These are phyloP conservation scores for Nyssa sinensis DNA, from an alignment of 148 eudicot genomes.

Conservation along the genomic window DNA sequence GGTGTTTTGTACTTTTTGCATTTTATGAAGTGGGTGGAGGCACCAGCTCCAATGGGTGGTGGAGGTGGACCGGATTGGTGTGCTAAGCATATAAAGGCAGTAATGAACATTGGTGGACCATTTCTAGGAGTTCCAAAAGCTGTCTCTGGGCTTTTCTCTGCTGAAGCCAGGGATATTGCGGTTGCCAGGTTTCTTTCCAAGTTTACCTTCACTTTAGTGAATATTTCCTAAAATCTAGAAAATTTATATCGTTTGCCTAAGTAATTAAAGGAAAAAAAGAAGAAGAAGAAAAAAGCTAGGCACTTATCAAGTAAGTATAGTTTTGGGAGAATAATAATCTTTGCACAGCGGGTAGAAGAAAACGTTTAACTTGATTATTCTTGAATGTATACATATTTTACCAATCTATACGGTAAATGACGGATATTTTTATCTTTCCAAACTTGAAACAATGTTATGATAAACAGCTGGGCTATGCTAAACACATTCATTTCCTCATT, in stretches of 20 bases:
- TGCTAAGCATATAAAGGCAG: constrained; percentile 79
- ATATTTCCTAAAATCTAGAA: not conserved
- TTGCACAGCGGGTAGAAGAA: not conserved
- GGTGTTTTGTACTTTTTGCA: constrained; percentile 90
- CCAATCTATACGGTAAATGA: too few relatives aligned
- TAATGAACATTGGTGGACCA: constrained; percentile 96
- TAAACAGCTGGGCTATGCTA: not conserved
- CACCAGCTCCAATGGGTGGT: constrained; percentile 98
- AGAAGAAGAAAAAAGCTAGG: not conserved
- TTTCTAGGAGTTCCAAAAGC: constrained; percentile 96
- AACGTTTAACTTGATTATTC: not conserved
- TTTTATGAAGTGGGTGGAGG: constrained; percentile 99
- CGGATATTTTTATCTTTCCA: not conserved
- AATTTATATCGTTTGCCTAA: too few relatives aligned
- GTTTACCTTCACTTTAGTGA: not conserved
- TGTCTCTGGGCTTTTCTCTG: constrained; percentile 85
- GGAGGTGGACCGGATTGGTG: constrained; percentile 97
- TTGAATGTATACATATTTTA: not conserved
- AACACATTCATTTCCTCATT: not conserved
- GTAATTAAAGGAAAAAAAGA: not conserved
- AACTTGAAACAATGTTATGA: not conserved
- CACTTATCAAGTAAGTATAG: not conserved
- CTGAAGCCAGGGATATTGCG: constrained; percentile 95
- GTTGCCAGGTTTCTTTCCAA: constrained; percentile 61
- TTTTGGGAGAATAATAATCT: not conserved